Evolutionary conservation across 345 rosid genomes (phyloP).

Genomic region (Arabis hirsuta): DNA sequence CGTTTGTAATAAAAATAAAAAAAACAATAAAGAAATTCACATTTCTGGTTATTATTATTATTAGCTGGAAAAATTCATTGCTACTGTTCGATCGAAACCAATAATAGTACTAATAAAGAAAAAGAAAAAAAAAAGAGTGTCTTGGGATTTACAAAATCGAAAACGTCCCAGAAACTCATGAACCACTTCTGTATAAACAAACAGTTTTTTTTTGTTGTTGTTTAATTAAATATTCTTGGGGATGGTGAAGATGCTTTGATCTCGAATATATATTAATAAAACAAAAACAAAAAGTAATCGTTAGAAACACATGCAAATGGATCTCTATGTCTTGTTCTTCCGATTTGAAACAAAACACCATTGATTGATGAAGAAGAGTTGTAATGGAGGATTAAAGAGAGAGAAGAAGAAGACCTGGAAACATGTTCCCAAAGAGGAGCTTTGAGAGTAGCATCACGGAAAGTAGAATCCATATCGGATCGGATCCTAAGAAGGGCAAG

Average conservation of each 20-base stretch:
- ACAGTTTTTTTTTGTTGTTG: conserved; percentile 3
- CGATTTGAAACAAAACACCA: conserved; percentile 34
- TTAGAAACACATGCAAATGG: conserved; percentile 66
- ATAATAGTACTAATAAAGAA: neutral
- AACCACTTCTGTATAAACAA: conserved; percentile 39
- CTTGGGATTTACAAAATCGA: conserved; percentile 65
- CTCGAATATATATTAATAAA: conserved; percentile 27
- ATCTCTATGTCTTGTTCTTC: conserved; percentile 42
- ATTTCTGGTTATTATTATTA: too few species aligned
- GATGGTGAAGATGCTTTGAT: conserved; percentile 45
- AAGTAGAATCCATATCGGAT: conserved; percentile 85
- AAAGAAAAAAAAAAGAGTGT: conserved; percentile 35
- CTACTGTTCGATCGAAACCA: conserved; percentile 31
- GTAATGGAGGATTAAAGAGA: neutral
- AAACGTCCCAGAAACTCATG: conserved; percentile 46
- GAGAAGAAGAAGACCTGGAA: conserved; percentile 60
- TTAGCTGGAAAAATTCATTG: conserved; percentile 4
- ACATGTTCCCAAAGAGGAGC: conserved; percentile 95
- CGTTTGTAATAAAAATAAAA: too few species aligned
- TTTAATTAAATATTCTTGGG: conserved; percentile 28
- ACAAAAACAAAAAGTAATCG: conserved; percentile 21
- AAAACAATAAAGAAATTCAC: too few species aligned
- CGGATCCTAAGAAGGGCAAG: conserved; percentile 79
- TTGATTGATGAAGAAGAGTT: conserved; percentile 26
- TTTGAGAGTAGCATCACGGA: conserved; percentile 84